A percentile compares a stretch with the other conserved stretches of the same genome.
These are phyloP conservation scores for Rhodotorula glutinis DNA, from an alignment of 1,284 basidiomycete species.

Conservation along the genomic window DNA sequence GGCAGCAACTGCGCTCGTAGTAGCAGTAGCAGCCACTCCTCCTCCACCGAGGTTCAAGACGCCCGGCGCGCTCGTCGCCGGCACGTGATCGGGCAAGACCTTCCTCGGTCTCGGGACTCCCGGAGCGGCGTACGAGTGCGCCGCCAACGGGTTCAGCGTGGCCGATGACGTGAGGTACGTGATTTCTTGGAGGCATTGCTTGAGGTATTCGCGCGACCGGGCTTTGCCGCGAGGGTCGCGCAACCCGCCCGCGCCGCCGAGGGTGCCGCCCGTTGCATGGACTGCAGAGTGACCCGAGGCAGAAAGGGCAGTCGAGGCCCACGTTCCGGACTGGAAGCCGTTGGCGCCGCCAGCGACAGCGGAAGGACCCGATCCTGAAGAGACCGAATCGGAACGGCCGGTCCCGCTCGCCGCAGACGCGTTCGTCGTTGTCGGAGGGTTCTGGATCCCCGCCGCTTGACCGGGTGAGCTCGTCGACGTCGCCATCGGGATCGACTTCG, in stretches of 20 bases:
- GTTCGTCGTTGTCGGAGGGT: too few species aligned
- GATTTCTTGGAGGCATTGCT: conserved; percentile 98
- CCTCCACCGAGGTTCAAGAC: conserved; percentile 21
- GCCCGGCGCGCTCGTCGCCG: conserved; percentile 17
- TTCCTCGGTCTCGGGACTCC: conserved; percentile 43
- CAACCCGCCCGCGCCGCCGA: conserved; percentile 56
- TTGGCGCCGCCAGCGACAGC: not conserved
- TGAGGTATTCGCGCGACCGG: conserved; percentile 91
- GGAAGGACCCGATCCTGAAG: too few species aligned
- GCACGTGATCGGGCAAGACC: conserved; percentile 35
- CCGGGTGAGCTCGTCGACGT: conserved; percentile 10
- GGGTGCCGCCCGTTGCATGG: conserved; percentile 46
- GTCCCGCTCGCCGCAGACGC: too few species aligned
- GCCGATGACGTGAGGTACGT: conserved; percentile 94
- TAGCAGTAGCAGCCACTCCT: not conserved
- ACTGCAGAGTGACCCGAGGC: conserved; percentile 38
- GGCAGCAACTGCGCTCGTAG: not conserved
- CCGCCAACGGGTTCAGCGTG: conserved; percentile 90
- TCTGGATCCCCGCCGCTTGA: not conserved
- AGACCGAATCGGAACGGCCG: not conserved
- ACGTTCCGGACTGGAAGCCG: conserved; percentile 12
- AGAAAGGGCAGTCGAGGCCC: conserved; percentile 13
- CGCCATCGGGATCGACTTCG: conserved; percentile 14
- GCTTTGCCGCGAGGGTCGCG: conserved; percentile 92
- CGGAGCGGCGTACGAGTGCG: conserved; percentile 41